These are phyloP conservation scores for Candida montana DNA, from an alignment of 805 yeast species.

Conservation along the genomic window DNA sequence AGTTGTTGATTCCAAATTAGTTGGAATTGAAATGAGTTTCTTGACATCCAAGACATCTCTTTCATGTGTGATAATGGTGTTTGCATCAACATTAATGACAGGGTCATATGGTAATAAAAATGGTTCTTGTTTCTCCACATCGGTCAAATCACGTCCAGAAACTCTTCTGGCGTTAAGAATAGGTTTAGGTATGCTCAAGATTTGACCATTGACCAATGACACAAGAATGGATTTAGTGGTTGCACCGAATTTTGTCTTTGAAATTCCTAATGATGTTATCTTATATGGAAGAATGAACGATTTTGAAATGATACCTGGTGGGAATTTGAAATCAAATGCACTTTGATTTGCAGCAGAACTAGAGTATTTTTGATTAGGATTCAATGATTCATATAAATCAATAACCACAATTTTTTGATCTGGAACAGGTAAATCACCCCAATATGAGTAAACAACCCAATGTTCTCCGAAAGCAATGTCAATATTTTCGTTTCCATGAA, in stretches of 20 bases:
- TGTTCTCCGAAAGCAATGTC: conserved; percentile 69
- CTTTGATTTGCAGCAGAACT: conserved; percentile 17
- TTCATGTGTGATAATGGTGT: conserved; percentile 42
- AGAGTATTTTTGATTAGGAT: conserved; percentile 41
- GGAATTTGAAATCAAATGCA: conserved; percentile 30
- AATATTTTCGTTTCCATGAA: conserved; percentile 38
- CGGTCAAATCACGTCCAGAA: conserved; percentile 42
- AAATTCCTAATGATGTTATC: conserved; percentile 45
- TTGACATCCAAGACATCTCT: conserved; percentile 35
- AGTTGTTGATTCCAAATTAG: conserved; percentile 78
- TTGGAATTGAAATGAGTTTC: conserved; percentile 42
- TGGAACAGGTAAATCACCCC: conserved; percentile 42
- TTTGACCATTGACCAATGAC: conserved; percentile 53
- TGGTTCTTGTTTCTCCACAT: conserved; percentile 52
- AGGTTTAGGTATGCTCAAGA: conserved; percentile 66
- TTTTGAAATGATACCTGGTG: conserved; percentile 47
- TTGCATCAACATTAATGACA: conserved; percentile 44
- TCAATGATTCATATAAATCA: conserved; percentile 70
- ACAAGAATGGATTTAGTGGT: conserved; percentile 61
- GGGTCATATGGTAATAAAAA: conserved; percentile 64
- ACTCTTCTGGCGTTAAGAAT: conserved; percentile 67
- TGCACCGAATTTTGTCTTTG: conserved; percentile 61
- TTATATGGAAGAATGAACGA: conserved; percentile 61
- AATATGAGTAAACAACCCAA: conserved; percentile 71
- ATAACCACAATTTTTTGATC: conserved; percentile 60